Conservation (phyloP, 441 rosid species). For the Theobroma grandiflorum region DNA sequence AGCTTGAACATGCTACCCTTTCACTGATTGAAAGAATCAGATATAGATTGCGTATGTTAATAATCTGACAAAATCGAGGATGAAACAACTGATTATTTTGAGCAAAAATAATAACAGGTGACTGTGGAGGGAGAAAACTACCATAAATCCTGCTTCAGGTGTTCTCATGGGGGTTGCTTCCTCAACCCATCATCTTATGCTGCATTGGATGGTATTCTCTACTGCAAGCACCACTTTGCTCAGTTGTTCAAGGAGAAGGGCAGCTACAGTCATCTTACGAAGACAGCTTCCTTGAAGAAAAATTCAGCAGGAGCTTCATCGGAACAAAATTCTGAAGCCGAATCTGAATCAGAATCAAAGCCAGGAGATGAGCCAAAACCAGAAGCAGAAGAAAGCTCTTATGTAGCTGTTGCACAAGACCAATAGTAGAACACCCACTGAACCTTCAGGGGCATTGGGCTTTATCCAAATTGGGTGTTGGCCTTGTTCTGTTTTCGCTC, state of each 20-base stretch:
- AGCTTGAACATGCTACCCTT: too few species aligned
- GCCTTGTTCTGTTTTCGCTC: neutral
- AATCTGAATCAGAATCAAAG: constrained; percentile 5
- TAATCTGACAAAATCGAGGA: neutral
- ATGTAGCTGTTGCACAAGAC: neutral
- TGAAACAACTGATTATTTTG: neutral
- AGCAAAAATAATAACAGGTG: constrained; percentile 37
- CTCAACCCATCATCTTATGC: constrained; percentile 50
- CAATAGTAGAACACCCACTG: neutral
- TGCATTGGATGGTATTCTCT: constrained; percentile 49
- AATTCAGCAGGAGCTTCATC: neutral
- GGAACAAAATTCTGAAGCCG: neutral
- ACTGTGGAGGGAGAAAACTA: constrained; percentile 48
- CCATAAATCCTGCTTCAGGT: constrained; percentile 57
- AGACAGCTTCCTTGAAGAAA: constrained; percentile 33
- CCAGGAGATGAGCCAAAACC: neutral
- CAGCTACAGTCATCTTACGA: constrained; percentile 33
- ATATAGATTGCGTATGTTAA: neutral
- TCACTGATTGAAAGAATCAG: too few species aligned
- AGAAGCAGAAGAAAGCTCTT: constrained; percentile 8
- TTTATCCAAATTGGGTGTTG: neutral
- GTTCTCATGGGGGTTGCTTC: constrained; percentile 52
- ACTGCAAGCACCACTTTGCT: constrained; percentile 54
- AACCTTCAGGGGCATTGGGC: constrained; percentile 12
- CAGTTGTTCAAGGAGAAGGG: constrained; percentile 58